These are phyloP conservation scores for Lepidium aucheri DNA, from an alignment of 345 rosid species.

Conservation along the genomic window DNA sequence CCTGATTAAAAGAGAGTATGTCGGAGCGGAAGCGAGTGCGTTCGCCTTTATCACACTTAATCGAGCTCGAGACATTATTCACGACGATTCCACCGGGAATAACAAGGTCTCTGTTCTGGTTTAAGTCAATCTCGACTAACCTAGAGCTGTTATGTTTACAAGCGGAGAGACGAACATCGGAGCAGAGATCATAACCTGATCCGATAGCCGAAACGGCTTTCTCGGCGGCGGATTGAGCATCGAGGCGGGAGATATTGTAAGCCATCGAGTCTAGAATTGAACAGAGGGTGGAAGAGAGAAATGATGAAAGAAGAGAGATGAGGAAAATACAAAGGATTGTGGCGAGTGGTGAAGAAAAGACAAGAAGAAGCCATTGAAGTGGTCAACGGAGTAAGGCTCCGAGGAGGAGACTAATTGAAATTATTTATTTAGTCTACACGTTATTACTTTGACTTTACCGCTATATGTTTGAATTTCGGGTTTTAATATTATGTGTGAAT, in stretches of 20 bases:
- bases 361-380: slow-evolving; percentile 16
- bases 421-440: slow-evolving; percentile 18
- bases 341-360: not conserved
- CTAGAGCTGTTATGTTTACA: slow-evolving; percentile 53
- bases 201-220: slow-evolving; percentile 85
- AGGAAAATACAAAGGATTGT: slow-evolving; percentile 10
- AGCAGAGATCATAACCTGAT: slow-evolving; percentile 59
- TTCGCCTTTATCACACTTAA: slow-evolving; percentile 95
- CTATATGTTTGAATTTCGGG: not conserved
- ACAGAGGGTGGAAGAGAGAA: not conserved
- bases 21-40: slow-evolving; percentile 76
- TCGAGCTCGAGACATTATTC: slow-evolving; percentile 45
- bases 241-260: slow-evolving; percentile 28
- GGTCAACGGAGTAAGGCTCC: slow-evolving; percentile 17
- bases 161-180: slow-evolving; percentile 50
- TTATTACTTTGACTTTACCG: slow-evolving; percentile 16
- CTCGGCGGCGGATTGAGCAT: slow-evolving; percentile 74
- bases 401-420: no score
- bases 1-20: slow-evolving; percentile 82
- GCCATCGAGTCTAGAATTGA: slow-evolving; percentile 29
- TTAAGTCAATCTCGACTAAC: slow-evolving; percentile 47
- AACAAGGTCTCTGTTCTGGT: slow-evolving; percentile 40
- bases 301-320: not conserved
- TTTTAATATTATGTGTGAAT: not conserved
- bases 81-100: slow-evolving; percentile 76